These are phyloP conservation scores for Carex scoparia DNA, from an alignment of 176 grass and related monocot species.

Conservation along the genomic window DNA sequence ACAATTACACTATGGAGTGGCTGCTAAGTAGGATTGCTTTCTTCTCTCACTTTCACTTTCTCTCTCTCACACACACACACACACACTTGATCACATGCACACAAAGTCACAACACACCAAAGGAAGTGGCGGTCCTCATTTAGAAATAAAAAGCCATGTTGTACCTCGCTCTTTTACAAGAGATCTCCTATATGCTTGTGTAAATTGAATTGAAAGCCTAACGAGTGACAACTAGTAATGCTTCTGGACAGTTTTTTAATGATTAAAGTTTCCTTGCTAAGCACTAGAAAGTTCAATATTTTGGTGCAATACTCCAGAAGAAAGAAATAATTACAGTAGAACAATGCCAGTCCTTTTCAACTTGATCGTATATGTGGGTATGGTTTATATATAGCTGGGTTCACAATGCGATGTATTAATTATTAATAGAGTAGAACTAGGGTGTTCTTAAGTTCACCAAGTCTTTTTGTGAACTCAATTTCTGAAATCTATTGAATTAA, in stretches of 20 bases:
- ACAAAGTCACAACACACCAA: neutral
- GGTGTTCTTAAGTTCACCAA: too few relatives aligned
- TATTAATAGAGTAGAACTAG: too few relatives aligned
- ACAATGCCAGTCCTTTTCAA: neutral
- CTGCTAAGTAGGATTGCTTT: neutral
- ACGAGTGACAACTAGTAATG: neutral
- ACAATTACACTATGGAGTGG: neutral
- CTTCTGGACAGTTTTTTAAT: neutral
- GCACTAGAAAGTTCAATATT: neutral
- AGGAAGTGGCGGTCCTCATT: slow-evolving; percentile 1
- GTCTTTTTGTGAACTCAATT: too few relatives aligned
- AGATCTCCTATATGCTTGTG: neutral
- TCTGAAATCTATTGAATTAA: too few relatives aligned
- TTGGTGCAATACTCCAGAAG: neutral
- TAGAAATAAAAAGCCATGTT: neutral
- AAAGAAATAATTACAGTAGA: neutral
- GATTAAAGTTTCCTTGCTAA: neutral
- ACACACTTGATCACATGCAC: neutral
- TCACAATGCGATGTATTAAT: neutral
- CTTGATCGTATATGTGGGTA: neutral
- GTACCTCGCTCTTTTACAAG: neutral
- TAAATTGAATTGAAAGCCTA: neutral
- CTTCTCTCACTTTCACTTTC: neutral
- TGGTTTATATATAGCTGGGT: neutral
- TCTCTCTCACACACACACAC: neutral